Percentiles rank a stretch among this genome's conserved stretches.
phyloP scores from a whole-genome alignment of 306 rosid genomes.

The Quercus dentata region DNA sequence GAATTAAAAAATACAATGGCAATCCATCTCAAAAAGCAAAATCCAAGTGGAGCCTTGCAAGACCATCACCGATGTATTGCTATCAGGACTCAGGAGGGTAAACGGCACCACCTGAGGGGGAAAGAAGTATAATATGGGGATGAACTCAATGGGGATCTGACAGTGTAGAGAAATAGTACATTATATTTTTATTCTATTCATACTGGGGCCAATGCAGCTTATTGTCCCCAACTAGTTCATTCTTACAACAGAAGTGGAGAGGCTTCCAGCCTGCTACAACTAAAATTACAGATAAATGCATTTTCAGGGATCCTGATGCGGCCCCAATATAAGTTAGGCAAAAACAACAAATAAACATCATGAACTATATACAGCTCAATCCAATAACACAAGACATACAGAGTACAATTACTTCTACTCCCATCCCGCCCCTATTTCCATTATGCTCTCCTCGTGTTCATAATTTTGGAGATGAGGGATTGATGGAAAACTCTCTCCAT shows the following conservation, averaged over 20 bases:
- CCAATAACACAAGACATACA: constrained; percentile 5
- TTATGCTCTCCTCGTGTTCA: background rate
- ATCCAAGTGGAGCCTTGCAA: too few relatives aligned
- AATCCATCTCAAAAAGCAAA: too few relatives aligned
- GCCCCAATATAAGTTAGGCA: constrained; percentile 5
- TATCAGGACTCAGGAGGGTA: too few relatives aligned
- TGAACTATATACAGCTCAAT: constrained; percentile 33
- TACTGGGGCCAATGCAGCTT: constrained; percentile 25
- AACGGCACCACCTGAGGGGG: too few relatives aligned
- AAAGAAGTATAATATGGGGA: background rate
- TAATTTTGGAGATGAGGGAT: background rate
- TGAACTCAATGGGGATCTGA: background rate
- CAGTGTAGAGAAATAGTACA: background rate
- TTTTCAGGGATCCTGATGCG: constrained; percentile 15
- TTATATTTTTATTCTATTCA: constrained; percentile 11
- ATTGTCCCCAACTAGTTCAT: constrained; percentile 12
- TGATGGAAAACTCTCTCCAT: constrained; percentile 3
- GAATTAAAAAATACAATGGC: too few relatives aligned
- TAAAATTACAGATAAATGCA: constrained; percentile 19
- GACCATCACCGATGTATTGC: too few relatives aligned
- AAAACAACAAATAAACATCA: background rate
- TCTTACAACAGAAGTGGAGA: constrained; percentile 10
- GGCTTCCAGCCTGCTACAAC: constrained; percentile 14
- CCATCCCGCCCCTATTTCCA: constrained; percentile 1
- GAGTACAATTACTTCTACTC: background rate